Conservation (phyloP, 2,329 filamentous ascomycete species). For the Mollisia scopiformis region DNA sequence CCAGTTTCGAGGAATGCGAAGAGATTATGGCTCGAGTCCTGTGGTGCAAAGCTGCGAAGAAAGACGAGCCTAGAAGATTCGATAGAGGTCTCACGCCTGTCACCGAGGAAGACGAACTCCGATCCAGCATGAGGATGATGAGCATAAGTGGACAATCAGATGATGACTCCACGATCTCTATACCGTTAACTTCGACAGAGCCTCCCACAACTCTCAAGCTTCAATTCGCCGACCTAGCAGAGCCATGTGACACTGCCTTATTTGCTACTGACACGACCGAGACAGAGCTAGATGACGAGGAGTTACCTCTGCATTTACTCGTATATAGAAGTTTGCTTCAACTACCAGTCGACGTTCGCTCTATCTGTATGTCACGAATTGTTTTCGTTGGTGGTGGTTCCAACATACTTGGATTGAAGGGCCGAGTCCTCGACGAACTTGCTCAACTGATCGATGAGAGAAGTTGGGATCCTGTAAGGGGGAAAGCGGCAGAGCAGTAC, state of each 20-base stretch:
- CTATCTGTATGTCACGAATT: conserved; percentile 85
- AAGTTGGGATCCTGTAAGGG: conserved; percentile 79
- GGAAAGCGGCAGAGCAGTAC: conserved; percentile 66
- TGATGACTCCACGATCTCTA: conserved; percentile 36
- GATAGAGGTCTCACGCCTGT: conserved; percentile 51
- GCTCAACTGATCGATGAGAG: conserved; percentile 64
- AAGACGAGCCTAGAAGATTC: conserved; percentile 14
- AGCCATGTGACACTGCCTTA: conserved; percentile 75
- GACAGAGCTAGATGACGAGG: conserved; percentile 80
- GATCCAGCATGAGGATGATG: conserved; percentile 29
- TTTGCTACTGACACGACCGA: conserved; percentile 61
- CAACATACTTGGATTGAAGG: conserved; percentile 77
- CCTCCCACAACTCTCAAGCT: conserved; percentile 62
- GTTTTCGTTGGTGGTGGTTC: conserved; percentile 84
- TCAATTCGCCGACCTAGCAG: conserved; percentile 70
- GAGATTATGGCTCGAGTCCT: conserved; percentile 75
- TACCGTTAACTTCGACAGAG: conserved; percentile 45
- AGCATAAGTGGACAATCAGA: conserved; percentile 23
- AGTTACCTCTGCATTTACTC: conserved; percentile 76
- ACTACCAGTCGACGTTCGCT: conserved; percentile 80
- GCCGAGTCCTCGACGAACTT: conserved; percentile 77
- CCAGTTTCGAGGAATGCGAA: conserved; percentile 80
- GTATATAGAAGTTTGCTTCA: conserved; percentile 76
- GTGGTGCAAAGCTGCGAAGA: conserved; percentile 64
- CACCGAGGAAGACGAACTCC: conserved; percentile 59